These are phyloP conservation scores for Claviceps pusilla DNA, from an alignment of 2,329 filamentous ascomycete species.

Conservation along the genomic window DNA sequence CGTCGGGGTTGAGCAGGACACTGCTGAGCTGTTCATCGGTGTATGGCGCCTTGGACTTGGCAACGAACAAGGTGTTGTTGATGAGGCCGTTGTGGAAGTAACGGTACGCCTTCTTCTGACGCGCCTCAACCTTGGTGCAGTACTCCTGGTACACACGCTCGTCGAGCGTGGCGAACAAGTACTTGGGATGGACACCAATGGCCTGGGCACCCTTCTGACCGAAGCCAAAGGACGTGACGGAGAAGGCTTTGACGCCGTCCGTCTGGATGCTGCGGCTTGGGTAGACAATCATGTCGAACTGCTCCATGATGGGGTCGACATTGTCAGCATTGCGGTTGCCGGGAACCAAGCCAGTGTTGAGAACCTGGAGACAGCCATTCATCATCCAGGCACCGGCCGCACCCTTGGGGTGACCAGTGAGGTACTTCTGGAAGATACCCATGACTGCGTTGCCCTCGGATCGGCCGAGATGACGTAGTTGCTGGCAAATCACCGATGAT, in stretches of 20 bases:
- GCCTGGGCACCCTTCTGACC: slow-evolving; percentile 97
- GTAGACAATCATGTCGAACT: slow-evolving; percentile 96
- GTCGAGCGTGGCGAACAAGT: slow-evolving; percentile 88
- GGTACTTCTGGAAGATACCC: slow-evolving; percentile 98
- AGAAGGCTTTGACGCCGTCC: slow-evolving; percentile 96
- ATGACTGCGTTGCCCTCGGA: slow-evolving; percentile 92
- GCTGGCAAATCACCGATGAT: slow-evolving; percentile 91
- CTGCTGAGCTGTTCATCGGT: slow-evolving; percentile 70
- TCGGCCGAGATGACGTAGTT: slow-evolving; percentile 85
- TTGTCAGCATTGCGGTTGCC: slow-evolving; percentile 98
- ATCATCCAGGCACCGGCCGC: slow-evolving; percentile 99
- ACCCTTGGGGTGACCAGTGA: slow-evolving; percentile 98
- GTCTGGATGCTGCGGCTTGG: slow-evolving; percentile 92
- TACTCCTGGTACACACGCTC: slow-evolving; percentile 69
- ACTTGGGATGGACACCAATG: slow-evolving; percentile 92
- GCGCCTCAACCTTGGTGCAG: slow-evolving; percentile 72
- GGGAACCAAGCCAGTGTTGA: slow-evolving; percentile 85
- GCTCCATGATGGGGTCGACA: slow-evolving; percentile 87
- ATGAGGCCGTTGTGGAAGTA: slow-evolving; percentile 98
- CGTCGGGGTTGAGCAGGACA: slow-evolving; percentile 87
- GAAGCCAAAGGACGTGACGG: slow-evolving; percentile 96
- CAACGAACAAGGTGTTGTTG: slow-evolving; percentile 95
- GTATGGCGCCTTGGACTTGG: slow-evolving; percentile 85
- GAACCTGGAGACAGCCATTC: slow-evolving; percentile 91
- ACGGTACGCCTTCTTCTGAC: slow-evolving; percentile 97